A percentile compares a stretch with the other conserved stretches of the same genome.
phyloP scores from a whole-genome alignment of 2,329 filamentous ascomycete genomes.

The Pseudocercospora musae region DNA sequence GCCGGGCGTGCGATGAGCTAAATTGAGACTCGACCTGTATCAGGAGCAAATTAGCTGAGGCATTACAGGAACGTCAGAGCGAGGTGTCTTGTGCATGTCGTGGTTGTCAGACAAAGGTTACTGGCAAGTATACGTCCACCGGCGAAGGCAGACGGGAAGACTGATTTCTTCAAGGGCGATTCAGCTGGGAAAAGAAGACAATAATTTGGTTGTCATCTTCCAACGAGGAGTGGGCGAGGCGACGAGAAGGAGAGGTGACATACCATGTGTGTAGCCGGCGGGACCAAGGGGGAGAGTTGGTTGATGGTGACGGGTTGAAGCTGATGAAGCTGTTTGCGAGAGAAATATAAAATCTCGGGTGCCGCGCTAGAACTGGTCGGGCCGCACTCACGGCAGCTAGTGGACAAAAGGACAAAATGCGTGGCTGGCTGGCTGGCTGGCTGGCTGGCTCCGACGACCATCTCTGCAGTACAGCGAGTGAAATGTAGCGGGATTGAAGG shows the following conservation, averaged over 20 bases:
- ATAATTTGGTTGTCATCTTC: constrained; percentile 70
- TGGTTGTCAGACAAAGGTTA: constrained; percentile 71
- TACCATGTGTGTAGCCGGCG: not conserved
- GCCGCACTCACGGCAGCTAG: not conserved
- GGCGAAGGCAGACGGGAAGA: constrained; percentile 63
- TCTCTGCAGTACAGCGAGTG: not conserved
- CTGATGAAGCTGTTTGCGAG: not conserved
- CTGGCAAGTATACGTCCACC: constrained; percentile 85
- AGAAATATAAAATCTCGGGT: not conserved
- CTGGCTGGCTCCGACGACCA: not conserved
- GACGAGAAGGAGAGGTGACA: not conserved
- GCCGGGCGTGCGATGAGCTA: not conserved
- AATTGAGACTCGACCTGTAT: not conserved
- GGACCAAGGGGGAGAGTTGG: not conserved
- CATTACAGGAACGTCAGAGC: not conserved
- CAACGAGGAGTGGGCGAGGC: constrained; percentile 20
- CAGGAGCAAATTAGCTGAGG: constrained; percentile 8
- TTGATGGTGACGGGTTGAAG: not conserved
- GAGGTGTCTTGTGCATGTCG: constrained; percentile 15
- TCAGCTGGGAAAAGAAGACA: constrained; percentile 86
- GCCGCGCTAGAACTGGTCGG: not conserved
- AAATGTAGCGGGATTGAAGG: not conserved
- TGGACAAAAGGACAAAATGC: not conserved
- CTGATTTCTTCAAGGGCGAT: constrained; percentile 80
- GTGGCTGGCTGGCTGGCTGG: no score